Conservation (phyloP, 331 rosid species). For the Dryas integrifolia region DNA sequence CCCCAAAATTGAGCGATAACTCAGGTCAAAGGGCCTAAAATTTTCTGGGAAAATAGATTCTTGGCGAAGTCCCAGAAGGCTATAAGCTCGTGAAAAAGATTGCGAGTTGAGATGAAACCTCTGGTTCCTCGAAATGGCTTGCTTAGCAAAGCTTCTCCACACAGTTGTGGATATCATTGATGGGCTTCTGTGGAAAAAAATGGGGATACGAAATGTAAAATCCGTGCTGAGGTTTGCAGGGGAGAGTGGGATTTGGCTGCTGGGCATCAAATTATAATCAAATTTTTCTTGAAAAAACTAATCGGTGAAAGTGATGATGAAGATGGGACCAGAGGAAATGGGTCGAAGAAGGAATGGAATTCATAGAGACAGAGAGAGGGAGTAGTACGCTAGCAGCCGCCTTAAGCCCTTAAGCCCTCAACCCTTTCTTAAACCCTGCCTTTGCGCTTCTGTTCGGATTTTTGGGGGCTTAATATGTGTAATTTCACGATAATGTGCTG, state of each 20-base stretch:
- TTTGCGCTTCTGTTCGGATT: neutral
- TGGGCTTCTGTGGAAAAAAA: conserved; percentile 22
- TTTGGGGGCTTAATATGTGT: neutral
- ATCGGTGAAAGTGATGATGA: conserved; percentile 14
- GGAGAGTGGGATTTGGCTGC: conserved; percentile 26
- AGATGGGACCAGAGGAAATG: neutral
- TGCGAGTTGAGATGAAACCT: conserved; percentile 20
- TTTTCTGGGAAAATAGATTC: conserved; percentile 4
- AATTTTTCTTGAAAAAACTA: neutral
- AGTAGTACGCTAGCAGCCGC: conserved; percentile 36
- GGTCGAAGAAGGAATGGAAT: conserved; percentile 20
- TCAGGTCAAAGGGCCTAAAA: conserved; percentile 26
- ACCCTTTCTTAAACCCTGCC: conserved; percentile 48
- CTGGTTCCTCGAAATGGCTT: conserved; percentile 32
- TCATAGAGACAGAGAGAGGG: conserved; percentile 19
- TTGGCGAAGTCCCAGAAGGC: conserved; percentile 29
- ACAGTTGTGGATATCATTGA: conserved; percentile 49
- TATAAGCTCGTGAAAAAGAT: conserved; percentile 28
- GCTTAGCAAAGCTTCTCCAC: conserved; percentile 65
- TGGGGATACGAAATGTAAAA: conserved; percentile 11
- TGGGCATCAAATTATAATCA: conserved; percentile 49
- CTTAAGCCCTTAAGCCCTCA: conserved; percentile 46
- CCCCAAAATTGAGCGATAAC: conserved; percentile 21
- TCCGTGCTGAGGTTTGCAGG: conserved; percentile 28
- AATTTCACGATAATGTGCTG: neutral